A percentile compares a stretch with the other conserved stretches of the same genome.
phyloP scores from a whole-genome alignment of 805 yeast genomes.

The Ogataea naganishii region DNA sequence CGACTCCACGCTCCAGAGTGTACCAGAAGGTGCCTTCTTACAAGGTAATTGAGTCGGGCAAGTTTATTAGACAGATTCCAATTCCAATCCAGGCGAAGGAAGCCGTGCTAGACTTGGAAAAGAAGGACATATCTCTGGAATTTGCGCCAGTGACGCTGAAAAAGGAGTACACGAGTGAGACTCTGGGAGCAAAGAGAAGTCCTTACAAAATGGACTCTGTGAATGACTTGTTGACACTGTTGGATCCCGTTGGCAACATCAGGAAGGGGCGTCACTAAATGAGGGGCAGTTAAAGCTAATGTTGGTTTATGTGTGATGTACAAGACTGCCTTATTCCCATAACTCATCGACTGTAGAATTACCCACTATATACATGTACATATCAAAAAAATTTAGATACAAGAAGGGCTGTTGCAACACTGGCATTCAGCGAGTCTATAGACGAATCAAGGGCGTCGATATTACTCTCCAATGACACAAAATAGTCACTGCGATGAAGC shows the following conservation, averaged over 20 bases:
- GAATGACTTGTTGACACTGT: too few species aligned
- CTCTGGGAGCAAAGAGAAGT: too few species aligned
- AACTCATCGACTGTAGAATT: too few species aligned
- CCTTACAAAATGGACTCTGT: too few species aligned
- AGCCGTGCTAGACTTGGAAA: slow-evolving; percentile 16
- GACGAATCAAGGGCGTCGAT: slow-evolving; percentile 18
- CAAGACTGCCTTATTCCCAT: too few species aligned
- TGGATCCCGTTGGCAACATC: too few species aligned
- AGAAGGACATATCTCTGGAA: slow-evolving; percentile 13
- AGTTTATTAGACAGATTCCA: slow-evolving; percentile 20
- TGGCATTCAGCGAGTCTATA: slow-evolving; percentile 80
- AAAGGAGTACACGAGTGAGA: background rate
- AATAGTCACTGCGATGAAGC: slow-evolving; percentile 45
- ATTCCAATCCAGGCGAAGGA: slow-evolving; percentile 19
- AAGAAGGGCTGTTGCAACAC: slow-evolving; percentile 78
- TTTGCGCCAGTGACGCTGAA: slow-evolving; percentile 12
- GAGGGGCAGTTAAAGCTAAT: too few species aligned
- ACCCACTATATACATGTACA: too few species aligned
- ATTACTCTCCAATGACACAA: slow-evolving; percentile 29
- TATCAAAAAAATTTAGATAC: slow-evolving; percentile 21
- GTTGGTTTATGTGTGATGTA: too few species aligned
- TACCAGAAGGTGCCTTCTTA: background rate
- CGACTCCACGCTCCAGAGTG: background rate
- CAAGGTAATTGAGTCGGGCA: slow-evolving; percentile 8
- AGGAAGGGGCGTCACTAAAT: too few species aligned